Evolutionary conservation across 202 grass and related monocot species (phyloP), one percentile per base, ranked within the genome.

Genomic region (Dendrocalamus latiflorus): DNA sequence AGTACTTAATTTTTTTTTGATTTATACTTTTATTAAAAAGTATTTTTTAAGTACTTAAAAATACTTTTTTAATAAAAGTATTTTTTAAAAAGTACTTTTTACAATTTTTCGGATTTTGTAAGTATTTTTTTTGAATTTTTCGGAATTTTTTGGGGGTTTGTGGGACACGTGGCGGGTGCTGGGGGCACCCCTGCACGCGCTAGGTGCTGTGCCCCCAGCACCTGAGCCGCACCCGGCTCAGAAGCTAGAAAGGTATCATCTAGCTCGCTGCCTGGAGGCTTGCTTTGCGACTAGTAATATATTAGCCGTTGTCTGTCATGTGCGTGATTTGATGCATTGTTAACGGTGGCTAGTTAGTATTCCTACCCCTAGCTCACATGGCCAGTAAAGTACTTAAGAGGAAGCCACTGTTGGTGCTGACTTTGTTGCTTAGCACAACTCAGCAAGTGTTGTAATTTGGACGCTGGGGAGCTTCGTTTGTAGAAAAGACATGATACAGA

Each of bases 241-340:
- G 51, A 62, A 34, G 63, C 49, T 48, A 44, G 38, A 68, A 37
- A 25, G 54, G 26, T 37, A 18, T 15, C 0, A 33, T 50, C 9
- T 55, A 25, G 36, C 34, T 14, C 58, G 33, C 51, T 55, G 37
- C 53, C 26, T 59, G 43, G 42, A 34, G 51, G 39, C 14, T 60
- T 50, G 69, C 77, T 70, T 76, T 81, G 41, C 36, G 49, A 67
- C 26, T 25, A 69, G 11, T 66, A 74, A 36, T 43, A 70, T 44
- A 73, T 56, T 50, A 28, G 0, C 28, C 9, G 45, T 41, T 37
- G 28, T 85, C 33, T 59, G 30, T 51, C 85, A 63, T 82, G 78
- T 82, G 78, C 70, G 71, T 62, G 62, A 76, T 76, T 69, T 81
- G 77, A 50, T 58, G 50, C 51, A 28, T 51, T 81, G 77, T 57